phyloP scores from a whole-genome alignment of 768 basidiomycete species.

The Russula virescens region DNA sequence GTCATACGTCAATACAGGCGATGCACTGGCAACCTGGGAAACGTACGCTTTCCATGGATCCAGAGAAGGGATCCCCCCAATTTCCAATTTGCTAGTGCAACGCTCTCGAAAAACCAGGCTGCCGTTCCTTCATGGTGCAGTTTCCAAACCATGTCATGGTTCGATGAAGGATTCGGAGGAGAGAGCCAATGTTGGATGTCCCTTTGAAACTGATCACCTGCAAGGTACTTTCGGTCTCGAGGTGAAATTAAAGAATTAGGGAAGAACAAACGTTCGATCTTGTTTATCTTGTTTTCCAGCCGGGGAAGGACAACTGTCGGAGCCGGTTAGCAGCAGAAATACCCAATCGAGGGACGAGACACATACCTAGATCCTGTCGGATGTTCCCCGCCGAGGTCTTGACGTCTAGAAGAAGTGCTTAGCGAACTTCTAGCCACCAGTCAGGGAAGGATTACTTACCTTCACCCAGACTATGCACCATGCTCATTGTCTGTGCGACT shows the following conservation, averaged over 20 bases:
- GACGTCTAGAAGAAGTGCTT: too few species aligned
- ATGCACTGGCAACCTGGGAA: too few species aligned
- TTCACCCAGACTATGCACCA: neutral
- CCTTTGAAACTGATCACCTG: constrained; percentile 5
- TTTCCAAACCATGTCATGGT: neutral
- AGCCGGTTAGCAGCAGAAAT: neutral
- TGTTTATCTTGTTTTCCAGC: neutral
- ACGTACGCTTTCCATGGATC: constrained; percentile 15
- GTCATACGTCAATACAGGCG: neutral
- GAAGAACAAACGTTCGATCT: constrained; percentile 6
- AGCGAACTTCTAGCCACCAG: neutral
- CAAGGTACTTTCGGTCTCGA: neutral
- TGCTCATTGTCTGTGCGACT: neutral
- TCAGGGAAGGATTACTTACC: neutral
- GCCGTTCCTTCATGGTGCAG: neutral
- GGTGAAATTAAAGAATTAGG: fast-evolving
- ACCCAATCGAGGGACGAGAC: neutral
- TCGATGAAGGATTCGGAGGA: constrained; percentile 4
- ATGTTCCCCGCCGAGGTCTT: too few species aligned
- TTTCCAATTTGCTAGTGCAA: neutral
- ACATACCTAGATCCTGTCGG: too few species aligned
- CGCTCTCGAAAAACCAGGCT: neutral
- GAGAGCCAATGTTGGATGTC: neutral
- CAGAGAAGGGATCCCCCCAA: neutral
- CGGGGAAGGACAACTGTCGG: neutral